Evolutionary conservation across 2,329 filamentous ascomycete species (phyloP).

Genomic region (Coniosporium tulheliwenetii): DNA sequence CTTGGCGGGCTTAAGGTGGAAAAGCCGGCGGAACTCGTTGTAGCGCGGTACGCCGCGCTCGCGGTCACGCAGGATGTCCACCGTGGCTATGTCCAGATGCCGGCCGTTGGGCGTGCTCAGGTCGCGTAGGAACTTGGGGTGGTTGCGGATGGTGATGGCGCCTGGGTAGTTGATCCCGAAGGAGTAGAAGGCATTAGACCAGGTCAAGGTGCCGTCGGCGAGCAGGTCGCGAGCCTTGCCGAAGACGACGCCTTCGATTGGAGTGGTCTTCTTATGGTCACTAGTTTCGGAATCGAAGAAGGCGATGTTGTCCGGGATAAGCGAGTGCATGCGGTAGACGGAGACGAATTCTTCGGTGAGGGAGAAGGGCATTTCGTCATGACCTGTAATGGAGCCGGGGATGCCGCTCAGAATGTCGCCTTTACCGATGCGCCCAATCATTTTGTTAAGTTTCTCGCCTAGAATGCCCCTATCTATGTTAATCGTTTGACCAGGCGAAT

Average conservation of each 20-base stretch:
- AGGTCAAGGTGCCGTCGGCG: conserved; percentile 11
- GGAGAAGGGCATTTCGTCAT: conserved; percentile 23
- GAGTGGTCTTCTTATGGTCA: conserved; percentile 13
- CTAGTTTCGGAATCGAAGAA: conserved; percentile 17
- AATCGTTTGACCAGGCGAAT: too few relatives aligned
- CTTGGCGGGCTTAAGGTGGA: conserved; percentile 20
- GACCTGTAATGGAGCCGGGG: conserved; percentile 21
- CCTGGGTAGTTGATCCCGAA: conserved; percentile 34
- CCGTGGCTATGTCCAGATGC: conserved; percentile 26
- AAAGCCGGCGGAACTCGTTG: conserved; percentile 27
- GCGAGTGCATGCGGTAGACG: conserved; percentile 27
- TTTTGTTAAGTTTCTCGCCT: conserved; percentile 24
- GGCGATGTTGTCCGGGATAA: conserved; percentile 22
- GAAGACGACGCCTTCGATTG: conserved; percentile 18
- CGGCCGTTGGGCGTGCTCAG: conserved; percentile 25
- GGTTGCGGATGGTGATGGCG: conserved; percentile 26
- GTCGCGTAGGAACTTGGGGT: conserved; percentile 24
- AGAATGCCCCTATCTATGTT: too few relatives aligned
- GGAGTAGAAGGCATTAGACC: conserved; percentile 26
- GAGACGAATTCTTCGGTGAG: conserved; percentile 30
- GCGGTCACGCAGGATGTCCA: conserved; percentile 31
- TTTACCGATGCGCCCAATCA: conserved; percentile 24
- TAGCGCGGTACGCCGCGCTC: conserved; percentile 32
- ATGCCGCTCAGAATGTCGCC: conserved; percentile 25
- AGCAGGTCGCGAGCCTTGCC: conserved; percentile 17